Percentiles rank a stretch among this genome's conserved stretches.
Evolutionary conservation across 495 filamentous ascomycete genomes (phyloP).

Genomic region (Usnea hakonensis): DNA sequence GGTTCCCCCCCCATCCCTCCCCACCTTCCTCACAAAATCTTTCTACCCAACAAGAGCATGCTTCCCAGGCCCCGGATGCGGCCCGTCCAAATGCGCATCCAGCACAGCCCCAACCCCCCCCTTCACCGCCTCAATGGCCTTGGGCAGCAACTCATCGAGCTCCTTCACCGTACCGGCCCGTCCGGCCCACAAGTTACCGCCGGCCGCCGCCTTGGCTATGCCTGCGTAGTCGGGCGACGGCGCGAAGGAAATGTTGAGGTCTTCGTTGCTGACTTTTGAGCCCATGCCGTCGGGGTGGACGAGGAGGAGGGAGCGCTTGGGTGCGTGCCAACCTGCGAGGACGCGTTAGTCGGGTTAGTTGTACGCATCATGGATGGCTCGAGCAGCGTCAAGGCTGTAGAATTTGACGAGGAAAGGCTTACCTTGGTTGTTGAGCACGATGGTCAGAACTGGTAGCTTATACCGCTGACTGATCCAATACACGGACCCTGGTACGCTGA

Average conservation of each 20-base stretch:
- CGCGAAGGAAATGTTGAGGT: constrained; percentile 82
- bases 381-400: background rate
- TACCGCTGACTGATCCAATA: constrained; percentile 91
- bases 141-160: constrained; percentile 50
- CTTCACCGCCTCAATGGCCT: constrained; percentile 61
- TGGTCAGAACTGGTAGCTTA: constrained; percentile 78
- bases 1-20: background rate
- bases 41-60: background rate
- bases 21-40: background rate
- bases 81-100: constrained; percentile 45
- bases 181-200: constrained; percentile 66
- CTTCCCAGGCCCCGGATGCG: constrained; percentile 6
- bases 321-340: constrained; percentile 72
- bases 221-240: constrained; percentile 84
- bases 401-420: constrained; percentile 11
- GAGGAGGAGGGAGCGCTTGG: constrained; percentile 63
- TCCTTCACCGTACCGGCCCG: constrained; percentile 56
- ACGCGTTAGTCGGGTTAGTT: background rate
- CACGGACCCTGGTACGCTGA: constrained; percentile 78
- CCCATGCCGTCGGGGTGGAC: constrained; percentile 79
- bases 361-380: background rate
- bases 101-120: constrained; percentile 62
- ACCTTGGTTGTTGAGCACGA: constrained; percentile 91
- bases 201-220: constrained; percentile 83
- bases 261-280: constrained; percentile 69